These are phyloP conservation scores for Hortaea sp. DNA, from an alignment of 2,329 filamentous ascomycete genomes.

Conservation along the genomic window DNA sequence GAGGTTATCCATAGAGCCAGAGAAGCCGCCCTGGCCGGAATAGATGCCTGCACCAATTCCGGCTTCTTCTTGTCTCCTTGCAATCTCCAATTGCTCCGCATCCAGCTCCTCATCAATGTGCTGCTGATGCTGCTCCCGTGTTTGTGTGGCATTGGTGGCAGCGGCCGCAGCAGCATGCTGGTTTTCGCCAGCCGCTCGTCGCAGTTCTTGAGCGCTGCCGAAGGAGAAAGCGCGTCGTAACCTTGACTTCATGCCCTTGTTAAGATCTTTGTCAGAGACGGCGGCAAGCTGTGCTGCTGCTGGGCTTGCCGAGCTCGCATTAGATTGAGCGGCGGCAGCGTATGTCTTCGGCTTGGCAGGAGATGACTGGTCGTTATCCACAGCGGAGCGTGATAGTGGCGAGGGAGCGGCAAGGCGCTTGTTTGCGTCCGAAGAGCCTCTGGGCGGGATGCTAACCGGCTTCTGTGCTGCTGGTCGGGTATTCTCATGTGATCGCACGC, in stretches of 20 bases:
- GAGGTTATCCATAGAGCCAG: constrained; percentile 86
- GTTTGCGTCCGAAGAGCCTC: constrained; percentile 29
- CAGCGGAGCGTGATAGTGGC: constrained; percentile 37
- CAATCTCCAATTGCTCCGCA: constrained; percentile 84
- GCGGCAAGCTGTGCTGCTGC: constrained; percentile 78
- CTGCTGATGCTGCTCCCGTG: constrained; percentile 20
- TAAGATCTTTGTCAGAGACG: constrained; percentile 71
- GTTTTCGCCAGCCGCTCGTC: constrained; percentile 60
- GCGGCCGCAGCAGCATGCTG: constrained; percentile 25
- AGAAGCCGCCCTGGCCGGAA: constrained; percentile 72
- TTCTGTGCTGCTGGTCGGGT: constrained; percentile 9
- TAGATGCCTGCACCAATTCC: constrained; percentile 93
- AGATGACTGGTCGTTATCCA: constrained; percentile 21
- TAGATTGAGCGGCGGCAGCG: constrained; percentile 21
- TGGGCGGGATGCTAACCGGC: constrained; percentile 19
- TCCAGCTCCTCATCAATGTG: constrained; percentile 39
- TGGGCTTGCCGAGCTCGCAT: constrained; percentile 41
- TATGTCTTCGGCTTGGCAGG: constrained; percentile 23
- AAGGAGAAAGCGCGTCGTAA: constrained; percentile 91
- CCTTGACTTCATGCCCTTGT: constrained; percentile 74
- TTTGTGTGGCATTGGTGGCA: constrained; percentile 10
- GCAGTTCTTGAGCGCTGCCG: constrained; percentile 84
- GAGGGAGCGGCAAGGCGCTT: constrained; percentile 36
- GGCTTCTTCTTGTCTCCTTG: constrained; percentile 80
- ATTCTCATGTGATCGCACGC: constrained; percentile 8